Base-by-base conservation (phyloP, 805 yeast species). In the Spathaspora girioi region DNA sequence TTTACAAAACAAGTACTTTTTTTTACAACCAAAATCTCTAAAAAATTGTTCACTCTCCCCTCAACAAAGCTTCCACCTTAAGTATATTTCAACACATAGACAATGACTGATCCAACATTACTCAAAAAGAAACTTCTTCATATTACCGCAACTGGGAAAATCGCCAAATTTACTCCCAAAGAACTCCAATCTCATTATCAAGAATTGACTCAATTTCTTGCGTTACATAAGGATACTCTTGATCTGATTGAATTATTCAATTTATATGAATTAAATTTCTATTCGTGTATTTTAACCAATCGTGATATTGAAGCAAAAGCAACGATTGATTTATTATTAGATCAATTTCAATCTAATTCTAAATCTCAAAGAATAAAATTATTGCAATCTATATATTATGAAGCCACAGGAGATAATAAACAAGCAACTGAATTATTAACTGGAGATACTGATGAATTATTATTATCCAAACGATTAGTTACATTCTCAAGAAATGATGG, bases 221-320 rank as follows among this genome's bases (percentile, higher is more conserved):
- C 61, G 11, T 49, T 60, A 11, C 52, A 64, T 44, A 52, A 60
- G 11, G 73, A 73, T 50, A 48, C 65, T 29, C 57, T 70, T n/a
- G 67, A 71, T 18, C 76, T 81, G n/a, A 66, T 78, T 48, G 81
- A 78, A 49, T 65, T 69, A 38, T 84, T 78, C 63, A 74, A 79
- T 7, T 65, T 92, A 29, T 72, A 84, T 56, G 96, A 89, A 64
- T 77, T 89, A 59, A 83, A 87, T 48, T 89, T 89, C 65, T 82
- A 81, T 60, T 72, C 91, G 15, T 70, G 84, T 5, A 66, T 92
- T 38, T 62, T 73, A 45, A 67, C 86, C n/a, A 74, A 80, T 47
- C 78, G 82, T 51, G 96, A 89, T 61, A 68, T 75, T 2, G 90
- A 84, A 55, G 97, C 97, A 10, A 81, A 85, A 57, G 67, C 79